These are phyloP conservation scores for Lojkania enalia DNA, from an alignment of 2,329 filamentous ascomycete genomes.

Conservation along the genomic window DNA sequence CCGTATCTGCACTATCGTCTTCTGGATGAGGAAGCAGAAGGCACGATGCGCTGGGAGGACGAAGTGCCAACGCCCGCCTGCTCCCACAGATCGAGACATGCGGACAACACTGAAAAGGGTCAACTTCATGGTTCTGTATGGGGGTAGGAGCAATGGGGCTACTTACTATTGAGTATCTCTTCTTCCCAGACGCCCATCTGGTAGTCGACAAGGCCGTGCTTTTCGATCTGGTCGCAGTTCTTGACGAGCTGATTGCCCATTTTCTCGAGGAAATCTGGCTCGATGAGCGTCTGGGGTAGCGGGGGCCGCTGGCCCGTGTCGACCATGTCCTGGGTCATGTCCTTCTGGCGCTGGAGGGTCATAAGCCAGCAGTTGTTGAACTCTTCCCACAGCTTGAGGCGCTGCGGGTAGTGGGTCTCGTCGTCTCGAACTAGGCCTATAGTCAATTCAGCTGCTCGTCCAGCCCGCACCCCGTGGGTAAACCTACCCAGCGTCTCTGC, in stretches of 20 bases:
- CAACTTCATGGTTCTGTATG: slow-evolving; percentile 7
- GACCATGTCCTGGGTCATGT: slow-evolving; percentile 65
- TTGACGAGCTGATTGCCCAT: slow-evolving; percentile 82
- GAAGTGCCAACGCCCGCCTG: slow-evolving; percentile 37
- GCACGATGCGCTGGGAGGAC: slow-evolving; percentile 29
- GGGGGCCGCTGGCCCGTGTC: slow-evolving; percentile 61
- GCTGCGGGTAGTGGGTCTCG: slow-evolving; percentile 71
- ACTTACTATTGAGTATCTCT: slow-evolving; percentile 80
- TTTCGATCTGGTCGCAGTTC: slow-evolving; percentile 84
- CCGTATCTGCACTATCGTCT: slow-evolving; percentile 32
- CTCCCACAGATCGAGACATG: slow-evolving; percentile 59
- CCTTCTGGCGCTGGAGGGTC: slow-evolving; percentile 80
- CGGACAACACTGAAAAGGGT: slow-evolving; percentile 51
- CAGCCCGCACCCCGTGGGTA: slow-evolving; percentile 19
- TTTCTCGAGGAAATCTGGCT: slow-evolving; percentile 69
- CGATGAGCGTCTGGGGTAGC: slow-evolving; percentile 66
- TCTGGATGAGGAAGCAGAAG: slow-evolving; percentile 34
- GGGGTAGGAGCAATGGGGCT: neutral
- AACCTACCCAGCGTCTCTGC: slow-evolving; percentile 67
- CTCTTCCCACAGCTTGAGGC: slow-evolving; percentile 86
- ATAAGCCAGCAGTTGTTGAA: slow-evolving; percentile 93
- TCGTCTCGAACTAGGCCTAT: slow-evolving; percentile 85
- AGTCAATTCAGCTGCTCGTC: slow-evolving; percentile 47
- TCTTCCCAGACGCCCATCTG: slow-evolving; percentile 97
- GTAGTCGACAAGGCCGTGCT: slow-evolving; percentile 94